phyloP scores from a whole-genome alignment of 106 monocot genomes.

The Alisma plantagoaquatica region DNA sequence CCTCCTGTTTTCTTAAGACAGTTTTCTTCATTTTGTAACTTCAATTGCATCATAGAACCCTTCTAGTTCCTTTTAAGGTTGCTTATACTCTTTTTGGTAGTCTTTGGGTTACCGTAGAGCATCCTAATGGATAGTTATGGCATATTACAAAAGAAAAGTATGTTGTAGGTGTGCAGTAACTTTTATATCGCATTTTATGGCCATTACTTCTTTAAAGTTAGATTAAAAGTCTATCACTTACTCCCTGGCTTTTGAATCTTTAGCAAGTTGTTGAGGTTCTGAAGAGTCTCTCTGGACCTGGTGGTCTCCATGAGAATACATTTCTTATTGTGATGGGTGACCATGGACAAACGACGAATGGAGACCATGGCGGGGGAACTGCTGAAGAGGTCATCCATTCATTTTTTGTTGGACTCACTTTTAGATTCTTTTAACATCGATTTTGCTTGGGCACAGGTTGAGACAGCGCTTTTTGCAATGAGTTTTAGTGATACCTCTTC shows the following conservation, averaged over 20 bases:
- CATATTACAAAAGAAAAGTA: no score
- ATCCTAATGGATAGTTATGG: no score
- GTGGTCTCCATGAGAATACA: constrained; percentile 73
- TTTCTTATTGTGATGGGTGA: constrained; percentile 85
- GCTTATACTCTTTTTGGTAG: no score
- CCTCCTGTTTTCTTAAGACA: no score
- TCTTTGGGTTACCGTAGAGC: no score
- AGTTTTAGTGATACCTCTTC: constrained; percentile 36
- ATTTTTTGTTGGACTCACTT: constrained; percentile 6
- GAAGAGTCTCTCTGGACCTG: constrained; percentile 48
- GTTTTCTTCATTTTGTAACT: no score
- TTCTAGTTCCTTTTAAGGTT: no score
- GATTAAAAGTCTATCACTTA: no score
- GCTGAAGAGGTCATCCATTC: constrained; percentile 56
- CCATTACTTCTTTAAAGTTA: no score
- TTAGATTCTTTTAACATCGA: not conserved
- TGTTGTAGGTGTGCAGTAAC: no score
- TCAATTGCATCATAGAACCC: no score
- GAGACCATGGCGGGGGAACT: constrained; percentile 93
- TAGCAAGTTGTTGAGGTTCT: constrained; percentile 61
- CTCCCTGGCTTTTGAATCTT: constrained; percentile 5
- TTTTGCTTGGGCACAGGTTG: constrained; percentile 34
- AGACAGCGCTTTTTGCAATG: constrained; percentile 86
- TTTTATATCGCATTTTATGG: no score
- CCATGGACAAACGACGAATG: constrained; percentile 87